These are phyloP conservation scores for Penicillium flavigenum DNA, from an alignment of 495 filamentous ascomycete genomes.

Conservation along the genomic window DNA sequence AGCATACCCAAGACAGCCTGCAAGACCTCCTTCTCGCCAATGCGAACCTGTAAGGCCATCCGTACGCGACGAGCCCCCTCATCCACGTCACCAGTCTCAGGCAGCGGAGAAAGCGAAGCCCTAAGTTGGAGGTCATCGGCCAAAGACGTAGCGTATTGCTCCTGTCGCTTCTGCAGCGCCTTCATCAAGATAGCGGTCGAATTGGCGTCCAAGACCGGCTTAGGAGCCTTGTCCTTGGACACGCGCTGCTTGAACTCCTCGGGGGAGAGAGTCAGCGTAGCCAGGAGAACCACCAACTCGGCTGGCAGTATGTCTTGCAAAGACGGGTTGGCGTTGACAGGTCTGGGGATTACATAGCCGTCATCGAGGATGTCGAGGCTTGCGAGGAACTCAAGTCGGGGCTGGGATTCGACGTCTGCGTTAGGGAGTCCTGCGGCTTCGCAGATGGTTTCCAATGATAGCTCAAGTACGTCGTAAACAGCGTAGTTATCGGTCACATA, in stretches of 20 bases:
- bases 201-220: conserved; percentile 32
- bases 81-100: conserved; percentile 25
- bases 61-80: conserved; percentile 40
- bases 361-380: conserved; percentile 54
- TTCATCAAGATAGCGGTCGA: conserved; percentile 36
- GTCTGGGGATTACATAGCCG: conserved; percentile 51
- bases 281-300: conserved; percentile 52
- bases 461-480: conserved; percentile 77
- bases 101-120: conserved; percentile 23
- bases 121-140: conserved; percentile 61
- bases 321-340: conserved; percentile 31
- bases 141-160: conserved; percentile 62
- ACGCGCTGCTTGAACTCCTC: conserved; percentile 38
- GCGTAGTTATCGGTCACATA: conserved; percentile 79
- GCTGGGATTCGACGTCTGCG: conserved; percentile 42
- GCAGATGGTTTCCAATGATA: conserved; percentile 59
- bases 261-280: conserved; percentile 43
- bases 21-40: conserved; percentile 78
- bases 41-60: conserved; percentile 75
- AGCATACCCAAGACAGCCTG: conserved; percentile 47
- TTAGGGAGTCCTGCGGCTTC: conserved; percentile 45
- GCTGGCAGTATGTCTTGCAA: conserved; percentile 41
- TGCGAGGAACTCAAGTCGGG: conserved; percentile 49
- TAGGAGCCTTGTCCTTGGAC: conserved; percentile 50
- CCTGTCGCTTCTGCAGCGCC: conserved; percentile 30